Percentiles rank a stretch among this genome's conserved stretches.
These are phyloP conservation scores for Flaveria brownii DNA, from an alignment of 129 eudicot genomes.

Conservation along the genomic window DNA sequence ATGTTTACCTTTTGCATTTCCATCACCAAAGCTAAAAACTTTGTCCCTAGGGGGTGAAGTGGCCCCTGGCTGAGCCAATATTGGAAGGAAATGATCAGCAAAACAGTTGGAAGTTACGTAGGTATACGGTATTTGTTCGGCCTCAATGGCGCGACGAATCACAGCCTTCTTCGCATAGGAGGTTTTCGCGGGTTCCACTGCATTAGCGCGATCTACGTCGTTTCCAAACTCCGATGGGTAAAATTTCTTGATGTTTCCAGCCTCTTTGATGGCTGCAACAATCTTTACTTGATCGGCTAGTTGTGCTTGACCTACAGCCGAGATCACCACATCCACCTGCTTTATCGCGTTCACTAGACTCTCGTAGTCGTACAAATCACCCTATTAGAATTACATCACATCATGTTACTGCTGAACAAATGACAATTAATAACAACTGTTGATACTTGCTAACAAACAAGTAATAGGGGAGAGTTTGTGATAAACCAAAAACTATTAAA, in stretches of 20 bases:
- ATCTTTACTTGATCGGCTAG: slow-evolving; percentile 44
- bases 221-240: slow-evolving; percentile 50
- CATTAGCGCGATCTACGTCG: slow-evolving; percentile 38
- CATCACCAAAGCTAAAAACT: slow-evolving; percentile 46
- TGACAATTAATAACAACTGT: background rate
- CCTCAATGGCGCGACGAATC: slow-evolving; percentile 42
- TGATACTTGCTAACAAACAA: no score
- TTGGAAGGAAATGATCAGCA: slow-evolving; percentile 44
- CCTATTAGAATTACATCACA: slow-evolving; percentile 29
- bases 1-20: slow-evolving; percentile 44
- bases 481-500: no score
- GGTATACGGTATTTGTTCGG: slow-evolving; percentile 41
- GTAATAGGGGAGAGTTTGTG: no score
- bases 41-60: slow-evolving; percentile 52
- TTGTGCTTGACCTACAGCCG: slow-evolving; percentile 36
- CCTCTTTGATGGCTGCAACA: slow-evolving; percentile 52
- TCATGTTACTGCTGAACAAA: no score
- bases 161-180: slow-evolving; percentile 29
- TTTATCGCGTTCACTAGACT: slow-evolving; percentile 52
- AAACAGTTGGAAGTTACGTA: slow-evolving; percentile 33
- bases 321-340: slow-evolving; percentile 53
- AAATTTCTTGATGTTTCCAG: slow-evolving; percentile 53
- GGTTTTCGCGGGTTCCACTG: slow-evolving; percentile 37
- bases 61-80: slow-evolving; percentile 40
- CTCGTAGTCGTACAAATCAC: slow-evolving; percentile 46